phyloP scores from a whole-genome alignment of 2,329 filamentous ascomycete species.

The Curvularia sp. region DNA sequence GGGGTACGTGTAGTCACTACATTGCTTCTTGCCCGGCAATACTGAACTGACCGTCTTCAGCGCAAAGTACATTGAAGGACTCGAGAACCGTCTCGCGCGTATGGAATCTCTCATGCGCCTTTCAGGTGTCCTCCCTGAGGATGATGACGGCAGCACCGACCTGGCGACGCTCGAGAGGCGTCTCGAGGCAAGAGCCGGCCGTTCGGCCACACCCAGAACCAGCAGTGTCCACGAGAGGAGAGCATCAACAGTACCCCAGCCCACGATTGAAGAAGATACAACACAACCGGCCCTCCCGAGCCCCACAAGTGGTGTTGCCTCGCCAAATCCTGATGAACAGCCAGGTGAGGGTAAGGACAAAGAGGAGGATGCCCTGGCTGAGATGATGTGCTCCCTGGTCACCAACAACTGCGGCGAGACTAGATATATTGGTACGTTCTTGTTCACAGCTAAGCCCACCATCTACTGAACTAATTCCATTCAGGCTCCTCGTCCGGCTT shows the following conservation, averaged over 20 bases:
- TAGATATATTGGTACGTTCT: constrained; percentile 80
- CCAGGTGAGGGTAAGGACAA: constrained; percentile 48
- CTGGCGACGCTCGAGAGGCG: constrained; percentile 86
- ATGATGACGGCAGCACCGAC: constrained; percentile 85
- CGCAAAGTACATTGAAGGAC: constrained; percentile 95
- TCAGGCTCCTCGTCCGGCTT: constrained; percentile 94
- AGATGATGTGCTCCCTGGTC: constrained; percentile 98
- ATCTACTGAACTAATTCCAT: constrained; percentile 21
- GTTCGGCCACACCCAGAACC: constrained; percentile 28
- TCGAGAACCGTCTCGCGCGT: constrained; percentile 91
- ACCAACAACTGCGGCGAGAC: constrained; percentile 96
- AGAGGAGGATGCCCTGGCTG: constrained; percentile 86
- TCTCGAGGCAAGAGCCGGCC: constrained; percentile 59
- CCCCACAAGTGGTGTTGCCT: constrained; percentile 59
- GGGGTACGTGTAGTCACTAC: constrained; percentile 64
- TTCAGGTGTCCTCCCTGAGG: constrained; percentile 84
- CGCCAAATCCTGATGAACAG: constrained; percentile 58
- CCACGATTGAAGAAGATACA: constrained; percentile 48
- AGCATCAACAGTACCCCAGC: constrained; percentile 49
- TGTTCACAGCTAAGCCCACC: neutral
- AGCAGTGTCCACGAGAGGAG: constrained; percentile 43
- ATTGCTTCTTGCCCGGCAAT: neutral
- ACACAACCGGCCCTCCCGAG: constrained; percentile 57
- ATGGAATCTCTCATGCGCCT: constrained; percentile 92
- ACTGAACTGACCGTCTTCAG: constrained; percentile 54